Base-by-base conservation (phyloP, 2,329 filamentous ascomycete genomes). In the Purpureocillium takamizusanense region DNA sequence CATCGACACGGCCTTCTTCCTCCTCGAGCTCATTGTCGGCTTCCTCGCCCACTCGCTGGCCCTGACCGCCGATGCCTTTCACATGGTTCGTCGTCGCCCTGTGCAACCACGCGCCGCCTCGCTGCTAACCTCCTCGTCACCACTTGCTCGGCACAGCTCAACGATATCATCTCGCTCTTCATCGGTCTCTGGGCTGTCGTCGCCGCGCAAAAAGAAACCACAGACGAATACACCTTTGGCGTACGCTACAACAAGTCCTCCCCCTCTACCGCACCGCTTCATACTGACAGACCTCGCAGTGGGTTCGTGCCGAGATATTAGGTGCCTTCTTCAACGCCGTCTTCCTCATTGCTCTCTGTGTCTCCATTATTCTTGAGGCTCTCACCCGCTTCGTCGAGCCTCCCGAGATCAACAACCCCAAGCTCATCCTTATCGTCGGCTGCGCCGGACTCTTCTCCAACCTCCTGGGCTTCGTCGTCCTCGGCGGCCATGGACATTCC, bases 311-410 rank as follows among this genome's bases (percentile, higher is more conserved):
- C 28, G 92, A 98, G 69, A 97, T 94, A 10, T 74, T 98, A 6
- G 92, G 92, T 54, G 92, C 92, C 35, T 81, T 97, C 51, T 86
- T 97, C 65, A 98, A 98, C 54, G 92, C 92, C 49, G 90, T 97
- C 33, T 98, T 98, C 67, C 73, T 98, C 33, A 92, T 98, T 55
- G 92, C 92, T 7, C 76, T 98, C 8, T 98, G 92, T 65, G 72
- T 98, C 40, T 94, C 90, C 36, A 98, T 98, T 61, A 85, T 97
- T 54, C 80, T 98, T 52, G 92, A 98, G 63, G 92, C 92, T 13
- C 76, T 95, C 43, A 87, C 89, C 52, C 83, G 92, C 54, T 84
- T 98, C 50, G 74, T 97, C 55, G 87, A 97, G 53, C 88, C 89
- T 7, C 89, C 90, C 52, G 79, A 85, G 56, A 89, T 98, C 54